A percentile compares a stretch with the other conserved stretches of the same genome.
These are phyloP conservation scores for Alternaria arbusti DNA, from an alignment of 2,329 filamentous ascomycete species.

Conservation along the genomic window DNA sequence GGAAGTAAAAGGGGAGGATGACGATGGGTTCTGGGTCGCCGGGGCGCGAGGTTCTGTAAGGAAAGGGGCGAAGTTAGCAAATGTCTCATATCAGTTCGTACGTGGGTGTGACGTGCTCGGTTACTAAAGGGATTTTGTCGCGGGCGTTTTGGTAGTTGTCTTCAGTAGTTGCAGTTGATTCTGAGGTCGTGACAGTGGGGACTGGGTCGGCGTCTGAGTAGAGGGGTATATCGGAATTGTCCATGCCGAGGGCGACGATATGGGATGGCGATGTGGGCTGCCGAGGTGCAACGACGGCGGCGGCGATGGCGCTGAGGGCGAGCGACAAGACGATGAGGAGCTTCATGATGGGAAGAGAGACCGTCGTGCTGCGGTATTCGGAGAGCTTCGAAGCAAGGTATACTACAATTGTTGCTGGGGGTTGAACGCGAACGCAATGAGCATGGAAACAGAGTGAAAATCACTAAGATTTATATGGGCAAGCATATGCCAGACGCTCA, in stretches of 20 bases:
- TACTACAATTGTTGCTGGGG: neutral
- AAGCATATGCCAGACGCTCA: neutral
- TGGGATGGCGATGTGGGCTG: neutral
- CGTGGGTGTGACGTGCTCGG: neutral
- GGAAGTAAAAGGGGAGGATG: slow-evolving; percentile 24
- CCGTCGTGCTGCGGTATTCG: neutral
- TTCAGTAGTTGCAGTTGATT: neutral
- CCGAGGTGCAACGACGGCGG: neutral
- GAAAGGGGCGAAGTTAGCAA: neutral
- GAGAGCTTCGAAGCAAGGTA: neutral
- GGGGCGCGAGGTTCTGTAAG: neutral
- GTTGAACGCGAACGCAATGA: neutral
- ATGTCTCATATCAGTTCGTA: neutral
- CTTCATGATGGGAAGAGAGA: slow-evolving; percentile 1
- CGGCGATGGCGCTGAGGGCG: neutral
- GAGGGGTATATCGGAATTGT: neutral
- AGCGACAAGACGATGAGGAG: neutral
- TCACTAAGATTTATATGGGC: neutral
- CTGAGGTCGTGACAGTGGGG: neutral
- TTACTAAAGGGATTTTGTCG: neutral
- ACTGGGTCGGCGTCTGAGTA: neutral
- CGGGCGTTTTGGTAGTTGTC: neutral
- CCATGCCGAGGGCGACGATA: neutral
- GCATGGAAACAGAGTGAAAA: neutral
- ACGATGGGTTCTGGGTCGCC: slow-evolving; percentile 2